These are phyloP conservation scores for Eutrema heterophyllum DNA, from an alignment of 345 rosid species.

Conservation along the genomic window DNA sequence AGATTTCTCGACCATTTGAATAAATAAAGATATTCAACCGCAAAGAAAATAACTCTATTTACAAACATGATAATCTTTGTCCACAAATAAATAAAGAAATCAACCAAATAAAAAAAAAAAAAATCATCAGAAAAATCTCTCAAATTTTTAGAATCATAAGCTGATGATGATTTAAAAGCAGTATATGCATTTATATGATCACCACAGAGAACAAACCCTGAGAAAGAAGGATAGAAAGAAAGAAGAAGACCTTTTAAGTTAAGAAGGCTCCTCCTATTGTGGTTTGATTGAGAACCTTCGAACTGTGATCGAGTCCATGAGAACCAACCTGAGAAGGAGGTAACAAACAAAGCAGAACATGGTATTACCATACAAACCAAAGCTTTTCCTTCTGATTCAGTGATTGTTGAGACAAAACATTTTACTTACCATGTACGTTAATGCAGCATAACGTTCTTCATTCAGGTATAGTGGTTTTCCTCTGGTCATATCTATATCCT, in stretches of 20 bases:
- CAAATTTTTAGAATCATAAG: background rate
- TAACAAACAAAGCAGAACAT: background rate
- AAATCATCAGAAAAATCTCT: conserved; percentile 3
- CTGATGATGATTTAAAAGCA: background rate
- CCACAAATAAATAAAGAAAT: conserved; percentile 25
- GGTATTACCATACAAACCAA: background rate
- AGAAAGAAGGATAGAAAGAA: background rate
- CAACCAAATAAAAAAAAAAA: conserved; percentile 11
- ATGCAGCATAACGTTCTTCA: conserved; percentile 94
- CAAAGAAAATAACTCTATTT: conserved; percentile 6
- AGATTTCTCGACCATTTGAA: too few relatives aligned
- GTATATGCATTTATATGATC: background rate
- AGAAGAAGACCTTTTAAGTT: conserved; percentile 12
- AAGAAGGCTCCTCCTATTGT: conserved; percentile 57
- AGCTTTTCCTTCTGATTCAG: background rate
- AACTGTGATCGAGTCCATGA: conserved; percentile 82
- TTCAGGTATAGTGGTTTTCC: conserved; percentile 91
- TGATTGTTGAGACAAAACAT: background rate
- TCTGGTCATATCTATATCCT: conserved; percentile 70
- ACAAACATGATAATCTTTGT: conserved; percentile 1
- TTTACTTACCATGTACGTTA: conserved; percentile 65
- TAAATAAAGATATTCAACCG: background rate
- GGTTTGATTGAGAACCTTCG: conserved; percentile 77
- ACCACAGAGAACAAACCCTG: background rate
- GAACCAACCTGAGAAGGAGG: conserved; percentile 70